phyloP scores from a whole-genome alignment of 2,329 filamentous ascomycete genomes.

The Plenodomus biglobosus region DNA sequence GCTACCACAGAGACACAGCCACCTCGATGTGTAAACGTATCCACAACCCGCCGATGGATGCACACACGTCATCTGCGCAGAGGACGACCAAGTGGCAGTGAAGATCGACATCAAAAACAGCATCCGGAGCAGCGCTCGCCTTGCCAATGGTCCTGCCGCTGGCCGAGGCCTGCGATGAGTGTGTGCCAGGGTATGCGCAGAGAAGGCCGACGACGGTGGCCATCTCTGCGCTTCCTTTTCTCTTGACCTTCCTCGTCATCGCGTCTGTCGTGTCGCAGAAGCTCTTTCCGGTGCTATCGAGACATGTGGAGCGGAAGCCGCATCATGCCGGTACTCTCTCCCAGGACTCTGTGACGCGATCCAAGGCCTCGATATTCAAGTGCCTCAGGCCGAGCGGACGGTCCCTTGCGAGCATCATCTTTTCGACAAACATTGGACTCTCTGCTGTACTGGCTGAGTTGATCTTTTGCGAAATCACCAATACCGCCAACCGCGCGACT shows the following conservation, averaged over 20 bases:
- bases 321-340: slow-evolving; percentile 64
- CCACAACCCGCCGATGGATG: slow-evolving; percentile 28
- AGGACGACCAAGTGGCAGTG: slow-evolving; percentile 21
- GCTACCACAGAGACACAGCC: slow-evolving; percentile 1
- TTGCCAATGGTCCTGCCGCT: slow-evolving; percentile 37
- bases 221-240: slow-evolving; percentile 68
- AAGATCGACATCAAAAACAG: slow-evolving; percentile 8
- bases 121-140: slow-evolving; percentile 6
- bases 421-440: slow-evolving; percentile 74
- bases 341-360: slow-evolving; percentile 43
- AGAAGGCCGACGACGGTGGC: slow-evolving; percentile 54
- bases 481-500: slow-evolving; percentile 68
- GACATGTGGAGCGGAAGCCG: slow-evolving; percentile 57
- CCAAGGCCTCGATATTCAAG: slow-evolving; percentile 34
- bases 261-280: slow-evolving; percentile 65
- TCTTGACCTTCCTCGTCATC: slow-evolving; percentile 68
- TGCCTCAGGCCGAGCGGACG: slow-evolving; percentile 42
- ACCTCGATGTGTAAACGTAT: slow-evolving; percentile 10
- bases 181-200: slow-evolving; percentile 55
- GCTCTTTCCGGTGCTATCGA: slow-evolving; percentile 72
- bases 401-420: slow-evolving; percentile 62
- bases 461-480: slow-evolving; percentile 81
- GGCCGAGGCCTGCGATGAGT: slow-evolving; percentile 59
- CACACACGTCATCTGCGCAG: slow-evolving; percentile 16
- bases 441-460: slow-evolving; percentile 77